phyloP scores from a whole-genome alignment of 805 yeast species.

The Saccharomycopsis guyanensis region DNA sequence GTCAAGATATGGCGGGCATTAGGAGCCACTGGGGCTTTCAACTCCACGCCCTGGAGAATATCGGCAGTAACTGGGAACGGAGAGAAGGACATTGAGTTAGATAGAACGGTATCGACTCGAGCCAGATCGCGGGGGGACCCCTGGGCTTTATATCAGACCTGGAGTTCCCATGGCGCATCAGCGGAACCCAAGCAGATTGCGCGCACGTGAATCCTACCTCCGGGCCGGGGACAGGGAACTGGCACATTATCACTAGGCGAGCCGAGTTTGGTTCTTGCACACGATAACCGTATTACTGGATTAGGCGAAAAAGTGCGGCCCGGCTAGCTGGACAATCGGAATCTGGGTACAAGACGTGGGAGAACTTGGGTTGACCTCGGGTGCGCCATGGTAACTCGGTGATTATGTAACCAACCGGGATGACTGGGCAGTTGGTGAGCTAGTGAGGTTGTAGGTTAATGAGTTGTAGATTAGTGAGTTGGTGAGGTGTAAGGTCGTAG shows the following conservation, averaged over 20 bases:
- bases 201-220: not conserved
- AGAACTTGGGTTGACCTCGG: too few relatives aligned
- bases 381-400: too few relatives aligned
- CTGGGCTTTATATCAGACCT: too few relatives aligned
- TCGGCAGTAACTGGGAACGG: conserved; percentile 38
- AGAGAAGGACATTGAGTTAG: conserved; percentile 6
- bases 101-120: too few relatives aligned
- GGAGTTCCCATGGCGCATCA: not conserved
- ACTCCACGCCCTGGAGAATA: conserved; percentile 43
- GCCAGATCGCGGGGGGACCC: too few relatives aligned
- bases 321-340: too few relatives aligned
- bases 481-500: too few relatives aligned
- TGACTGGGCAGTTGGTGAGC: too few relatives aligned
- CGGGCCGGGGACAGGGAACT: not conserved
- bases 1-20: conserved; percentile 46
- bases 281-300: not conserved
- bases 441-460: too few relatives aligned
- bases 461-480: too few relatives aligned
- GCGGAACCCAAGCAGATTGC: not conserved
- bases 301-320: not conserved
- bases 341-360: too few relatives aligned
- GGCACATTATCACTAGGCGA: not conserved
- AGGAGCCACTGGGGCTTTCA: conserved; percentile 43
- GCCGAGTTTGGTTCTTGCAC: not conserved
- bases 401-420: too few relatives aligned